Evolutionary conservation across 2,329 filamentous ascomycete species (phyloP), one percentile per base, ranked within the genome.

Genomic region (Fusarium brevicatenulatum): DNA sequence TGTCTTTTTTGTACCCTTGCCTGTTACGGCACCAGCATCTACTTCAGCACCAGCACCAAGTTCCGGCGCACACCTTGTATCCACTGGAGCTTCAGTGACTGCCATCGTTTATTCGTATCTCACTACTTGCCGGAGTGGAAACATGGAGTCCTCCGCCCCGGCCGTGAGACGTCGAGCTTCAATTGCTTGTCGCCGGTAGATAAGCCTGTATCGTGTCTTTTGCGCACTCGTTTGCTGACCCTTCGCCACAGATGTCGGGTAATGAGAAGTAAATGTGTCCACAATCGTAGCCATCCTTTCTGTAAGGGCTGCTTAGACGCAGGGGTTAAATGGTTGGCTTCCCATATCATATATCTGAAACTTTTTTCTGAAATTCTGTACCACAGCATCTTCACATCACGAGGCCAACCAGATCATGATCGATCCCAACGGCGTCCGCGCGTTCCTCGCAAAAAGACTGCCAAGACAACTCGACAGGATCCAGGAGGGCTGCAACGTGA

Each of bases 251-350:
- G 86, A 81, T 89, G 87, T 70, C 87, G 87, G 39, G 86, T 86
- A 39, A 86, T 89, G 83, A 85, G 87, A 67, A 88, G 86, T 77
- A 89, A 88, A 80, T 89, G 87, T 72, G 75, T 86, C 23, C 86
- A 88, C 71, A 85, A 87, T 13, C 85, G 83, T 56, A 82, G 80
- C 8, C 78, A 80, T 28, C 81, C 86, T 32, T 87, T 87, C 21
- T 90, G 88, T 71, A 85, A 86, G 63, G 81, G 85, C 9, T 90
- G 88, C 70, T 77, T 79, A 25, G 84, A 87, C 57, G 85, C 87
- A 18, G 86, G 86, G n/a, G 80, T 87, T 23, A 77, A 84, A 77
- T 90, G 88, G 87, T 89, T 81, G 78, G 82, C 75, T 50, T 37
- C 21, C 42, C 12, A 47, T 19, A 34, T 37, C 30, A 19, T 54